phyloP scores from a whole-genome alignment of 768 basidiomycete genomes.

The Lactifluus echinatus region DNA sequence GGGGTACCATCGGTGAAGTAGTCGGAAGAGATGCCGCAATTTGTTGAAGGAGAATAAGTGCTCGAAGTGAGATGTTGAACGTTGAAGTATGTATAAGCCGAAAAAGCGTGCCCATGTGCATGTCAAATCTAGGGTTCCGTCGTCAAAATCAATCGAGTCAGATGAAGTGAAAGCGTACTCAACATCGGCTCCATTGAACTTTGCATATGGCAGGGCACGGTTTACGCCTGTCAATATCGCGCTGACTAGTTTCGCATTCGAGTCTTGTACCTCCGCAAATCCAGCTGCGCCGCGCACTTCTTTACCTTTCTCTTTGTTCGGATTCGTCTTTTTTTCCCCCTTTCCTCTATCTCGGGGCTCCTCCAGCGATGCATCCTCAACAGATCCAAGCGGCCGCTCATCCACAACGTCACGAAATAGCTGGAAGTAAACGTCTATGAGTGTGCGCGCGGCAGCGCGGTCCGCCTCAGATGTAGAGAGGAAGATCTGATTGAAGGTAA shows the following conservation, averaged over 20 bases:
- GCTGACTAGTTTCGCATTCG: conserved; percentile 74
- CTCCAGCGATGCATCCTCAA: conserved; percentile 32
- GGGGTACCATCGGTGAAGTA: conserved; percentile 40
- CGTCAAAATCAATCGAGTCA: background rate
- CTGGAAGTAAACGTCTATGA: conserved; percentile 91
- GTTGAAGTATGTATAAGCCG: conserved; percentile 91
- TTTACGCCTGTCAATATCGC: conserved; percentile 93
- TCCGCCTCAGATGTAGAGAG: conserved; percentile 53
- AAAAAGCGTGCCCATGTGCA: conserved; percentile 90
- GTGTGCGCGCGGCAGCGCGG: conserved; percentile 59
- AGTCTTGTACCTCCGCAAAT: conserved; percentile 68
- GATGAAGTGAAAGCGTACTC: conserved; percentile 38
- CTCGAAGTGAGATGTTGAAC: conserved; percentile 94
- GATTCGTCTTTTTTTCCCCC: conserved; percentile 22
- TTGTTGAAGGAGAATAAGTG: conserved; percentile 81
- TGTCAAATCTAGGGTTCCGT: conserved; percentile 49
- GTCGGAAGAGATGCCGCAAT: conserved; percentile 51
- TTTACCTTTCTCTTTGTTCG: conserved; percentile 29
- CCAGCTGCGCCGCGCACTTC: conserved; percentile 52
- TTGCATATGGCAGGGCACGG: conserved; percentile 89
- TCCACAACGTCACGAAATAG: conserved; percentile 86
- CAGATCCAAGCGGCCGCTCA: conserved; percentile 39
- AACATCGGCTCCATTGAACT: conserved; percentile 57
- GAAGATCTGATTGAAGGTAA: conserved; percentile 92
- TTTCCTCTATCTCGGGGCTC: conserved; percentile 26